Conservation (phyloP, 768 basidiomycete genomes). For the Russula compacta region DNA sequence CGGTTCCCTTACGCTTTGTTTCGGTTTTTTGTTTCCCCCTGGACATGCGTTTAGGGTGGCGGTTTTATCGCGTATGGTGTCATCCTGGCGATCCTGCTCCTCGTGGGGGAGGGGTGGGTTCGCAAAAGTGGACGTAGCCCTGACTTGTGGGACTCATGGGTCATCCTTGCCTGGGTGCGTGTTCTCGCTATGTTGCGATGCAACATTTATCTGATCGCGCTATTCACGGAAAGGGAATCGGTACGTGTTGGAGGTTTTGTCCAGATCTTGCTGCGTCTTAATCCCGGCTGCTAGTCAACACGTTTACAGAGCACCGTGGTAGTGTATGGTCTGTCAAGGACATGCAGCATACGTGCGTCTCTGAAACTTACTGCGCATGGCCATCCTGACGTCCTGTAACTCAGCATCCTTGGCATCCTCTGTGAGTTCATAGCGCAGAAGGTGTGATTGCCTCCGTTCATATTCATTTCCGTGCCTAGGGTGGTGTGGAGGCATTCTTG, state of each 20-base stretch:
- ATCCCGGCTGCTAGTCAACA: slow-evolving; percentile 50
- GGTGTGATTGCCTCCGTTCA: background rate
- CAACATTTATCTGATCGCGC: background rate
- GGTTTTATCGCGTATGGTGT: slow-evolving; percentile 84
- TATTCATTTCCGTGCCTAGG: slow-evolving; percentile 34
- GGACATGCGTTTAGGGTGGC: slow-evolving; percentile 42
- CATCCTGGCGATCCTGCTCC: slow-evolving; percentile 69
- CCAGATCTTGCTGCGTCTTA: background rate
- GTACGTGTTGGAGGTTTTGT: slow-evolving; percentile 2
- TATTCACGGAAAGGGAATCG: slow-evolving; percentile 17
- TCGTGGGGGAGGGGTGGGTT: slow-evolving; percentile 73
- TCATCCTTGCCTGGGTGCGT: slow-evolving; percentile 46
- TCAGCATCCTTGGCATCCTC: slow-evolving; percentile 61
- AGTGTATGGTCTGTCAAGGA: slow-evolving; percentile 81
- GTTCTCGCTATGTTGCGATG: background rate
- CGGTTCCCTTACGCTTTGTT: background rate
- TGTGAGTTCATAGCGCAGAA: slow-evolving; percentile 37
- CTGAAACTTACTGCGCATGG: background rate
- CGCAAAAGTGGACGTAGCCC: slow-evolving; percentile 60
- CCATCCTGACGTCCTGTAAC: background rate
- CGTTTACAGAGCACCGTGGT: slow-evolving; percentile 87
- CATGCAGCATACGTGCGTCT: slow-evolving; percentile 83
- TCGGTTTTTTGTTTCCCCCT: background rate
- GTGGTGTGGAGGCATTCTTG: slow-evolving; percentile 91
- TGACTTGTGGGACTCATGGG: slow-evolving; percentile 83